Percentiles rank a stretch among this genome's conserved stretches.
Evolutionary conservation across 2,329 filamentous ascomycete species (phyloP).

Genomic region (Blumeria graminis): DNA sequence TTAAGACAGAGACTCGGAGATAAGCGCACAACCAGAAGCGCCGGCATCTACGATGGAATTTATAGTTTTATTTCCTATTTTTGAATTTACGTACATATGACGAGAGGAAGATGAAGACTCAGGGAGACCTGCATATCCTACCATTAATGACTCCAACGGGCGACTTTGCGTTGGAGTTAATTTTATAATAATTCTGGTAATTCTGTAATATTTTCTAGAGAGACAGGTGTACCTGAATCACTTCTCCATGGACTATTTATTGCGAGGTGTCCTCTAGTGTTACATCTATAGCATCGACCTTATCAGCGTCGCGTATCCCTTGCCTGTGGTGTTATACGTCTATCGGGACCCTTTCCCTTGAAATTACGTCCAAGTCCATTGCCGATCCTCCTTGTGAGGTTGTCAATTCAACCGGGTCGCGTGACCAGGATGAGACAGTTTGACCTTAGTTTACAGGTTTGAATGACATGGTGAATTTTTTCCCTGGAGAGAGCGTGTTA

Average conservation of each 20-base stretch:
- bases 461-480: background rate
- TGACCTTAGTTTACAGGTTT: background rate
- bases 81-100: background rate
- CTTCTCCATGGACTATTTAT: background rate
- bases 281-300: background rate
- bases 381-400: background rate
- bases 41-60: slow-evolving; percentile 1
- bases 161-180: background rate
- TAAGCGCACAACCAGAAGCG: background rate
- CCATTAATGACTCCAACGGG: background rate
- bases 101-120: background rate
- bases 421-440: background rate
- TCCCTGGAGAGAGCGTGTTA: background rate
- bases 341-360: background rate
- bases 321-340: background rate
- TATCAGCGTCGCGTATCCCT: background rate
- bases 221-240: background rate
- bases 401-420: background rate
- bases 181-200: background rate
- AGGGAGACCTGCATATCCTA: background rate
- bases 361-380: background rate
- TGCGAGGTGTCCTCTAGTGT: background rate
- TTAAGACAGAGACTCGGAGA: background rate
- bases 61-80: background rate
- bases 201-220: background rate